A percentile compares a stretch with the other conserved stretches of the same genome.
Evolutionary conservation across 805 yeast species (phyloP).

Genomic region (Scheffersomyces stipitis): DNA sequence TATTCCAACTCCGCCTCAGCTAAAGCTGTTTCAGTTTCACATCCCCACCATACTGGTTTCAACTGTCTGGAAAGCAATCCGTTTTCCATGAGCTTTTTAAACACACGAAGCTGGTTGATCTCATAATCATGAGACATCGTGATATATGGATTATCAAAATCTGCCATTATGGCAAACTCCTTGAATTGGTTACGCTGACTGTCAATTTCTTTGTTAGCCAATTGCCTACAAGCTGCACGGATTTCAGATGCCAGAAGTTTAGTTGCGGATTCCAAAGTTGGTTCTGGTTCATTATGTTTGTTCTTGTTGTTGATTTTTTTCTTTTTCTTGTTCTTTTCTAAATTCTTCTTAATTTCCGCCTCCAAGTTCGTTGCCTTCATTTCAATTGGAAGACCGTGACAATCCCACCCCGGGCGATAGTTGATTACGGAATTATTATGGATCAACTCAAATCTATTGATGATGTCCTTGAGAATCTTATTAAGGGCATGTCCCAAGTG

Average conservation of each 20-base stretch:
- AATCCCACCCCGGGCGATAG: constrained; percentile 97
- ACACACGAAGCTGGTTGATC: constrained; percentile 68
- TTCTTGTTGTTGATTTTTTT: constrained; percentile 23
- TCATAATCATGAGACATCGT: constrained; percentile 77
- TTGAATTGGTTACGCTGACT: constrained; percentile 65
- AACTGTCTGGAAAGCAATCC: constrained; percentile 78
- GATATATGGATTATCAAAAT: constrained; percentile 70
- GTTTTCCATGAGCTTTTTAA: constrained; percentile 60
- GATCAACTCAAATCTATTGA: constrained; percentile 67
- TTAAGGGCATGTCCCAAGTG: constrained; percentile 93
- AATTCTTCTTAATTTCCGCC: constrained; percentile 9
- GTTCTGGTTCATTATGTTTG: constrained; percentile 17
- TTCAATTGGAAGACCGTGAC: constrained; percentile 97
- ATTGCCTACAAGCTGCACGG: constrained; percentile 61
- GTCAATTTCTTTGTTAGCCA: constrained; percentile 68
- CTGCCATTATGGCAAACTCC: constrained; percentile 77
- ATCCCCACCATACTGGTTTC: constrained; percentile 97
- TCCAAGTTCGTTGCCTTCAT: constrained; percentile 59
- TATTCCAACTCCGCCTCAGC: constrained; percentile 97
- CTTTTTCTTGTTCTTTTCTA: too few relatives aligned
- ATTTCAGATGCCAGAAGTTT: constrained; percentile 50
- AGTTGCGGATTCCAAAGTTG: constrained; percentile 7
- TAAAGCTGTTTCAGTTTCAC: constrained; percentile 88
- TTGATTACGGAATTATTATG: constrained; percentile 57
- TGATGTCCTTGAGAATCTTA: constrained; percentile 84